Base-by-base conservation (phyloP, 352 stramenopile species). In the Phytophthora palmivora region DNA sequence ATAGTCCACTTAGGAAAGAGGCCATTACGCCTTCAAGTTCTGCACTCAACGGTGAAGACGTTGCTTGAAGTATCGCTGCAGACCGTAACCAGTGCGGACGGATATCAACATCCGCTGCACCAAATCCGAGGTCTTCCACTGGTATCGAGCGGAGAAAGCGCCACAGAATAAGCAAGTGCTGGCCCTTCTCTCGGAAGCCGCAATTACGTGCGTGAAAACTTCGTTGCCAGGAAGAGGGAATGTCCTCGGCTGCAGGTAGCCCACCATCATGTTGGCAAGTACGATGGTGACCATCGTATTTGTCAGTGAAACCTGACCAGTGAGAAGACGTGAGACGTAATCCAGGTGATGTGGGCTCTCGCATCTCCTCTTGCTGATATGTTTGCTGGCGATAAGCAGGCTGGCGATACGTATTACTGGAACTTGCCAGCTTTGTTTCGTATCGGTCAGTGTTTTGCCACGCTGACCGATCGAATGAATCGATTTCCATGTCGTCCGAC, bases 141-240 rank as follows among this genome's bases (percentile, higher is more conserved):
- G 39, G 50, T 10, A 59, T 11, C 28, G 24, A 28, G 11, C 41
- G 53, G 12, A 69, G 36, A 16, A 69, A 56, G 1, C 34, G 43
- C 62, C 62, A 70, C 26, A 70, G 24, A 42, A 70, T 60, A 8
- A 70, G 47, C 3, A 70, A 14, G 19, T 70, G 47, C 18, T 60
- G 50, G 7, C 36, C 55, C 33, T 65, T 70, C 28, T 70, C 62
- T 32, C 22, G 36, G 32, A 65, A 65, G 14, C 36, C 42, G 24
- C 19, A 50, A 6, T 43, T 41, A 5, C 22, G 30, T 2, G 44
- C 42, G 3, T 34, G 2, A 2, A 15, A 0, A 15, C 22, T 41
- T 7, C 48, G 33, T 26, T 67, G 63, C 63, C 56, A 71, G 16
- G 26, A 50, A 14, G 24, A 28, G 24, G 24, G 24, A 28, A 6